A percentile compares a stretch with the other conserved stretches of the same genome.
phyloP scores from a whole-genome alignment of 2,329 filamentous ascomycete genomes.

The Didymella exigua region DNA sequence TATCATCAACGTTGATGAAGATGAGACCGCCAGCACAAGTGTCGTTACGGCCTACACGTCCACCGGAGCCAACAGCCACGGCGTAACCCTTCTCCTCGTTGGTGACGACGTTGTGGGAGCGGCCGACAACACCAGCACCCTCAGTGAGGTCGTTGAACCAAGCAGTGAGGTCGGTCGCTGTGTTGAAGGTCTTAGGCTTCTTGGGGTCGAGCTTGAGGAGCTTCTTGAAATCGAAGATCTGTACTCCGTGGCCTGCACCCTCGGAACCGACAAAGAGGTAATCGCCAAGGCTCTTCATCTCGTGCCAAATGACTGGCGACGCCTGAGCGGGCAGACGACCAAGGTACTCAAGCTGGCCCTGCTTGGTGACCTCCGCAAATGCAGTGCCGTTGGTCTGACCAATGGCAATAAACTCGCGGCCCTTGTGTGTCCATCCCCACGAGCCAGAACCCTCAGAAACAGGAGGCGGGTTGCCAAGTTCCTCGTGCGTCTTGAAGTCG shows the following conservation, averaged over 20 bases:
- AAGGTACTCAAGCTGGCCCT: conserved; percentile 60
- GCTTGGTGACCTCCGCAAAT: conserved; percentile 57
- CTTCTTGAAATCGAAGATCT: conserved; percentile 65
- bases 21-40: conserved; percentile 60
- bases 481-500: conserved; percentile 62
- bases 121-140: conserved; percentile 28
- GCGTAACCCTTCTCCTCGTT: conserved; percentile 45
- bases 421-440: conserved; percentile 60
- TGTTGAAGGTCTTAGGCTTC: conserved; percentile 40
- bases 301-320: conserved; percentile 57
- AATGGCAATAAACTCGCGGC: conserved; percentile 61
- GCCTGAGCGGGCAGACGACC: conserved; percentile 57
- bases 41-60: conserved; percentile 37
- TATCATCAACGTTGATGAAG: conserved; percentile 63
- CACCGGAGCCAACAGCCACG: conserved; percentile 42
- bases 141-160: conserved; percentile 36
- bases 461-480: conserved; percentile 54
- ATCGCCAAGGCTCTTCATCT: conserved; percentile 55
- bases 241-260: conserved; percentile 58
- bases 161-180: conserved; percentile 35
- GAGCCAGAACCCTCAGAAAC: conserved; percentile 52
- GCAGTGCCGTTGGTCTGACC: conserved; percentile 62
- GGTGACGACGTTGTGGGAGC: conserved; percentile 46
- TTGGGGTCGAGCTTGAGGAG: conserved; percentile 42
- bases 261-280: conserved; percentile 51